Base-by-base conservation (phyloP, 2,329 filamentous ascomycete species). In the Penicillium psychrosexuale region DNA sequence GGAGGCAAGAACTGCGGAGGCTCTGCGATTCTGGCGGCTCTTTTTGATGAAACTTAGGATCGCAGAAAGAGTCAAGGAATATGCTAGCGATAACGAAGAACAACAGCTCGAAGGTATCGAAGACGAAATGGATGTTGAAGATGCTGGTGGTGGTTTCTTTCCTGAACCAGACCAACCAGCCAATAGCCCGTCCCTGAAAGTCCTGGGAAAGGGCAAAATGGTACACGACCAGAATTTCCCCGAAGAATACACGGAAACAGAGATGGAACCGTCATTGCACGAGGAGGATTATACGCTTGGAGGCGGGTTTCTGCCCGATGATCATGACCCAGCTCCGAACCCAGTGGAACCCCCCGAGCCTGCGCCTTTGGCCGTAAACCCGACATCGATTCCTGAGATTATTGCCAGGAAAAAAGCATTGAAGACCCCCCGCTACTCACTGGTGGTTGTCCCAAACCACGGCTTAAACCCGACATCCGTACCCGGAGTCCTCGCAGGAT, bases 41-140 rank as follows among this genome's bases (percentile, higher is more conserved):
- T 82, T 85, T 38, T 72, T 85, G 51, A 72, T 82, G 22, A 87
- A 83, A 6, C 69, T 93, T 57, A 80, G 82, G 42, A 90, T 97
- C 39, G 80, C 85, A 30, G 84, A 92, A 69, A 80, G 88, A 56
- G 85, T 96, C 34, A 88, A 86, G 70, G 82, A 74, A 28, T 83
- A 84, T 65, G 72, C 68, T 8, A 59, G 66, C 47, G 69, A 74
- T 49, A 66, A 68, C 24, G 70, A 74, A 28, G 68, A 71, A 24
- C 67, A 67, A 19, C 67, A 69, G 39, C 72, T 74, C 44, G 74
- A 74, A 39, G 59, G 75, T 44, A 74, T 71, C 24, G 69, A 71
- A 8, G 69, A 71, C 30, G 76, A 68, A 6, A 62, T 66, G 43
- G 74, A 61, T 36, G 56, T 64, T 31, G 63, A 67, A 22, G 66